Evolutionary conservation across 1,284 basidiomycete genomes (phyloP), one percentile per base, ranked within the genome.

Genomic region (Xerocomus cyaneibrunnescens): DNA sequence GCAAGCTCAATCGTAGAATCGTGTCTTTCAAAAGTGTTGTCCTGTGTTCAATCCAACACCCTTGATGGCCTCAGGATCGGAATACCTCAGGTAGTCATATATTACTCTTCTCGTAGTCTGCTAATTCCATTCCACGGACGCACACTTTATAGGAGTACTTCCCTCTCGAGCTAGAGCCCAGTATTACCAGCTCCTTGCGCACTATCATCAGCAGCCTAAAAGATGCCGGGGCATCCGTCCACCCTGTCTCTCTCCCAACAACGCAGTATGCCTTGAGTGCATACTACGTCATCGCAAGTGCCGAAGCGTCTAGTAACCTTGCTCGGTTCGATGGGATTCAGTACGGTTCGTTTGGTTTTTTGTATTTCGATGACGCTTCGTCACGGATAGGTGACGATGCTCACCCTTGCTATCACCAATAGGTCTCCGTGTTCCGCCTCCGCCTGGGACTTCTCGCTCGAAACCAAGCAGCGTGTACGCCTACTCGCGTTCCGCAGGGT

Each of bases 271-370:
- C 92, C 0, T 75, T 98, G 2, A 92, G 93, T 47, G 91, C 94
- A 5, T 99, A 99, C 75, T 99, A 99, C 65, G 90, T 98, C 12
- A 79, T 98, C 19, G 92, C 96, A 0, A 91, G 85, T 54, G 94
- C 97, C 0, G 97, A 99, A 66, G 96, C 95, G 0, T 91, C 91
- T 58, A 95, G 92, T 58, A 98, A 97, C 65, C 75, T 99, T 35
- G 93, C 91, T 1, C 78, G 94, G 31, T 99, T 89, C 68, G 93
- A 96, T 47, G 96, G 96, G 0, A 79, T 96, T 12, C 75, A 83
- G 57, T 87, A 84, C 60, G 88, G 87, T 83, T 43, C 45, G 72
- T 59, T 8, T 27, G 37, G 0, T n/a, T 21, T 23, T 21, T 19
- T 34, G 4, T 7, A 1, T 32, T 22, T 32, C 3, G n/a, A n/a